A percentile compares a stretch with the other conserved stretches of the same genome.
Evolutionary conservation across 352 stramenopile species (phyloP).

Genomic region (Pythium biforme): DNA sequence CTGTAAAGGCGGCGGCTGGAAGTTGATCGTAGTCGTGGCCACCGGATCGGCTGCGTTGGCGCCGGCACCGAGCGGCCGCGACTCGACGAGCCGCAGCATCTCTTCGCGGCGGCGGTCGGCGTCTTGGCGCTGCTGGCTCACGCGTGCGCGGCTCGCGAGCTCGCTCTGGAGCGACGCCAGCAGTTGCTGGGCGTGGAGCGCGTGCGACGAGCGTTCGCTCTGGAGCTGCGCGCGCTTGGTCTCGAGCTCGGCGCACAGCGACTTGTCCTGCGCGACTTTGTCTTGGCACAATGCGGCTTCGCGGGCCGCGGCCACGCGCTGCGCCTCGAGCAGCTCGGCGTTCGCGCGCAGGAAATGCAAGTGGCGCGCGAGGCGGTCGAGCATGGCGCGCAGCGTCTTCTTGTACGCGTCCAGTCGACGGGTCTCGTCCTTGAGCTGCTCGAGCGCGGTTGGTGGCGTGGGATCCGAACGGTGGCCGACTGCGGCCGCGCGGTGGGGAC

Average conservation of each 20-base stretch:
- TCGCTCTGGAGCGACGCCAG: slow-evolving; percentile 51
- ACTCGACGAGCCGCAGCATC: slow-evolving; percentile 46
- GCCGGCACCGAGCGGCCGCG: slow-evolving; percentile 7
- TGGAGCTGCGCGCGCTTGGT: slow-evolving; percentile 30
- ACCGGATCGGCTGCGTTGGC: background rate
- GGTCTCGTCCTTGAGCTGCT: slow-evolving; percentile 42
- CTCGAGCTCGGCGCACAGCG: slow-evolving; percentile 34
- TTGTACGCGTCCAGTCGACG: slow-evolving; percentile 52
- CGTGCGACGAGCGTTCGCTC: slow-evolving; percentile 27
- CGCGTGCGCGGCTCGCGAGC: slow-evolving; percentile 39
- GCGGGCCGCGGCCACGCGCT: slow-evolving; percentile 25
- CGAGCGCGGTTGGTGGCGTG: background rate
- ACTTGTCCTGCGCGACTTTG: slow-evolving; percentile 37
- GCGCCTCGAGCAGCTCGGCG: slow-evolving; percentile 31
- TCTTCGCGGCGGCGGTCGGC: slow-evolving; percentile 50
- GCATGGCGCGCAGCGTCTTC: slow-evolving; percentile 48
- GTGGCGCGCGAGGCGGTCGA: slow-evolving; percentile 39
- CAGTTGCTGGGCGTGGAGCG: slow-evolving; percentile 33
- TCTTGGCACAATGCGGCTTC: slow-evolving; percentile 38
- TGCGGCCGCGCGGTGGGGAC: background rate
- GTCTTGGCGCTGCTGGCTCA: slow-evolving; percentile 40
- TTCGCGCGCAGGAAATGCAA: slow-evolving; percentile 41
- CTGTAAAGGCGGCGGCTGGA: background rate
- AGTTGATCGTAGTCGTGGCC: background rate
- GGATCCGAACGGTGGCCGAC: background rate